Conservation (phyloP, 192 early-diverging fungal genomes). For the Backusella sp. region DNA sequence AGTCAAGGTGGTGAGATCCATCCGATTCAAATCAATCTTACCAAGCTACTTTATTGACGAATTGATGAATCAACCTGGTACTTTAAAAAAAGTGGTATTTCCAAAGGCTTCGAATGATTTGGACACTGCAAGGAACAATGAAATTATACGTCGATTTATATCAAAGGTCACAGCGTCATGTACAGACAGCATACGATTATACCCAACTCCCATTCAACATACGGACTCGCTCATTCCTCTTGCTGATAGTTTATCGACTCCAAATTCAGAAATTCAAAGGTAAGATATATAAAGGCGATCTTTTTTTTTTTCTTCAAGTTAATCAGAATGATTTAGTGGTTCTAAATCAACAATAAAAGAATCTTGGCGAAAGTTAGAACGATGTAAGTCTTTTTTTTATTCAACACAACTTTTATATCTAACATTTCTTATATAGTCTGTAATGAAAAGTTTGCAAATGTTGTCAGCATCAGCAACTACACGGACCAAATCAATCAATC, state of each 20-base stretch:
- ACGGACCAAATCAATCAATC: background rate
- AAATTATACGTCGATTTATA: constrained; percentile 8
- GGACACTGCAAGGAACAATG: background rate
- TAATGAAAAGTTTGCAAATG: background rate
- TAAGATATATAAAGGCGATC: background rate
- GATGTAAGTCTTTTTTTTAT: background rate
- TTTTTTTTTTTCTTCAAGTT: background rate
- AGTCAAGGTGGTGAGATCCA: constrained; percentile 13
- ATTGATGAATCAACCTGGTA: constrained; percentile 4
- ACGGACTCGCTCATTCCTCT: background rate
- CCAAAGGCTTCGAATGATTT: constrained; percentile 4
- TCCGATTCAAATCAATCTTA: constrained; percentile 5
- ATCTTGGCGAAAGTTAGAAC: constrained; percentile 18
- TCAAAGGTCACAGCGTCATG: constrained; percentile 8
- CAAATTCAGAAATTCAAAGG: background rate
- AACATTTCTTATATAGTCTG: background rate
- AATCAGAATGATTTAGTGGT: background rate
- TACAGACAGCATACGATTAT: background rate
- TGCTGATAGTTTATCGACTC: background rate
- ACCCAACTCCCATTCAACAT: constrained; percentile 7
- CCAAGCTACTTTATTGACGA: constrained; percentile 12
- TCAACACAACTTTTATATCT: background rate
- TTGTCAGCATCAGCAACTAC: constrained; percentile 18
- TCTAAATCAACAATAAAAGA: background rate
- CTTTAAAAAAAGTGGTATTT: constrained; percentile 19